Conservation (phyloP, 345 rosid genomes). For the Ceriops tagal region DNA sequence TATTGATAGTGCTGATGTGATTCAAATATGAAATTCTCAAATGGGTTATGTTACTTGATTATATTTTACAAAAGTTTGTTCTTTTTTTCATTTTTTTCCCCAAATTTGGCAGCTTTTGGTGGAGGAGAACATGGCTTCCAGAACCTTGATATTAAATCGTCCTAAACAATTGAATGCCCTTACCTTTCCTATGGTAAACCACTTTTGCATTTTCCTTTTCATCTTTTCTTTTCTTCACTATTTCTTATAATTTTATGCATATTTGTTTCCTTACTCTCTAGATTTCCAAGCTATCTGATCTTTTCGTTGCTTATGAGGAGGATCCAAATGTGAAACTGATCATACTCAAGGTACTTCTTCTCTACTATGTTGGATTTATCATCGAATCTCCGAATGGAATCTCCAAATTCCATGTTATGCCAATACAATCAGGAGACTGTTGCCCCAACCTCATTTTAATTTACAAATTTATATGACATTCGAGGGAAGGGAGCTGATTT, state of each 20-base stretch:
- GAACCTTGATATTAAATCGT: slow-evolving; percentile 59
- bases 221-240: neutral
- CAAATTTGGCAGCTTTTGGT: slow-evolving; percentile 45
- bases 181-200: slow-evolving; percentile 49
- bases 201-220: neutral
- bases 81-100: neutral
- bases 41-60: neutral
- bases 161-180: slow-evolving; percentile 71
- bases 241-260: slow-evolving; percentile 2
- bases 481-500: too few species aligned
- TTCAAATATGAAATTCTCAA: neutral
- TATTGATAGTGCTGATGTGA: too few species aligned
- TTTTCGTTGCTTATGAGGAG: slow-evolving; percentile 53
- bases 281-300: slow-evolving; percentile 53
- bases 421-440: too few species aligned
- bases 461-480: too few species aligned
- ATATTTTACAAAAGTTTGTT: neutral
- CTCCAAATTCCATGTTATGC: too few species aligned
- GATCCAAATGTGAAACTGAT: slow-evolving; percentile 60
- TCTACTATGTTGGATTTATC: neutral
- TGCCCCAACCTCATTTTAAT: too few species aligned
- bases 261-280: slow-evolving; percentile 14
- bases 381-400: too few species aligned
- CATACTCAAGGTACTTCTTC: slow-evolving; percentile 57
- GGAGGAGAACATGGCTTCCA: slow-evolving; percentile 44